phyloP scores from a whole-genome alignment of 352 stramenopile genomes.

The Phytophthora niederhauseri region DNA sequence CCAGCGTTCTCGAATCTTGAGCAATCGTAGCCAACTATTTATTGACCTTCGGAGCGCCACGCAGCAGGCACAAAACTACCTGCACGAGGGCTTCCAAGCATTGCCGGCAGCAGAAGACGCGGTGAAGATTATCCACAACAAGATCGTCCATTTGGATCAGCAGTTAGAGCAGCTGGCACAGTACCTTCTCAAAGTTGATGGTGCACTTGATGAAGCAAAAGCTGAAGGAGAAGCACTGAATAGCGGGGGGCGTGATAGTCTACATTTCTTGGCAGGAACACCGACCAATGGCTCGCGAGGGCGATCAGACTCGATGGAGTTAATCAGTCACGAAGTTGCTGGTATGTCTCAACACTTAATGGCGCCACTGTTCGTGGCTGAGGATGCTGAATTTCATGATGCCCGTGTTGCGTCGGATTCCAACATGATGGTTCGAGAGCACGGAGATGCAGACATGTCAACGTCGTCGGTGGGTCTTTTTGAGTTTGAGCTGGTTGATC shows the following conservation, averaged over 20 bases:
- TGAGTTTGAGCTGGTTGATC: slow-evolving; percentile 86
- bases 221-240: slow-evolving; percentile 56
- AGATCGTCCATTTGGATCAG: slow-evolving; percentile 79
- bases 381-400: slow-evolving; percentile 88
- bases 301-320: slow-evolving; percentile 52
- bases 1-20: slow-evolving; percentile 80
- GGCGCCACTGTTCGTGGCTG: slow-evolving; percentile 74
- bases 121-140: slow-evolving; percentile 83
- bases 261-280: slow-evolving; percentile 55
- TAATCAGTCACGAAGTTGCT: slow-evolving; percentile 63
- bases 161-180: slow-evolving; percentile 69
- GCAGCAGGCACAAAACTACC: slow-evolving; percentile 83
- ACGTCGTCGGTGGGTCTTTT: slow-evolving; percentile 69
- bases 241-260: slow-evolving; percentile 55
- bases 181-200: slow-evolving; percentile 77
- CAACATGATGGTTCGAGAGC: slow-evolving; percentile 22
- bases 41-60: slow-evolving; percentile 83
- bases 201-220: slow-evolving; percentile 71
- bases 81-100: slow-evolving; percentile 83
- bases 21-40: slow-evolving; percentile 81
- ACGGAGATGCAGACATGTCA: slow-evolving; percentile 59
- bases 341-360: slow-evolving; percentile 84
- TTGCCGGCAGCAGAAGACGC: slow-evolving; percentile 78
- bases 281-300: slow-evolving; percentile 34
- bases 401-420: slow-evolving; percentile 52